These are phyloP conservation scores for Sclerotinia sclerotiorum DNA, from an alignment of 2,329 filamentous ascomycete genomes.

Conservation along the genomic window DNA sequence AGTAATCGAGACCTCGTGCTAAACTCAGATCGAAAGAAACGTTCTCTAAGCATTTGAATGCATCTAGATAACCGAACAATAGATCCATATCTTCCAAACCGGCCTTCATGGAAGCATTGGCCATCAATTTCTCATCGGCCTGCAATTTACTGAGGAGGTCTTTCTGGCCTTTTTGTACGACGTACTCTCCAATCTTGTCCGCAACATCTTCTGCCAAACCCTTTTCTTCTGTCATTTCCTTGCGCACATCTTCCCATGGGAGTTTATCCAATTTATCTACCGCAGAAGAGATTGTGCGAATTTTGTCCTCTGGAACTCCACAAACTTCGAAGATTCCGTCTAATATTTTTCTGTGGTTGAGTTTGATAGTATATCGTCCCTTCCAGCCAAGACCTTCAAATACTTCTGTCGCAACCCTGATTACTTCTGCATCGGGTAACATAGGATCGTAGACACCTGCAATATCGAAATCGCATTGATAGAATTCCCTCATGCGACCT, in stretches of 20 bases:
- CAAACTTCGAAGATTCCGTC: conserved; percentile 91
- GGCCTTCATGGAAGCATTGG: conserved; percentile 73
- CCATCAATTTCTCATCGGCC: conserved; percentile 64
- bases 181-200: conserved; percentile 83
- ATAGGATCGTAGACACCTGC: conserved; percentile 85
- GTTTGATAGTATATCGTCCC: conserved; percentile 71
- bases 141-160: conserved; percentile 72
- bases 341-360: conserved; percentile 92
- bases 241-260: conserved; percentile 84
- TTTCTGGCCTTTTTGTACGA: conserved; percentile 71
- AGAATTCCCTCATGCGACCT: conserved; percentile 92
- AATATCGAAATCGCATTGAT: conserved; percentile 97
- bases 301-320: conserved; percentile 83
- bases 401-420: conserved; percentile 81
- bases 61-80: conserved; percentile 79
- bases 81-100: conserved; percentile 79
- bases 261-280: conserved; percentile 96
- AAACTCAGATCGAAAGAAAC: conserved; percentile 89
- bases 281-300: conserved; percentile 84
- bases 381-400: conserved; percentile 78
- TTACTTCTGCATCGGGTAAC: conserved; percentile 87
- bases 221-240: conserved; percentile 93
- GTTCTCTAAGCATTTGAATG: conserved; percentile 68
- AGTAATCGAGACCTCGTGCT: conserved; percentile 85
- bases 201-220: conserved; percentile 74